Evolutionary conservation across 164 flowering plant species (phyloP).

Genomic region (Umbellularia californica): DNA sequence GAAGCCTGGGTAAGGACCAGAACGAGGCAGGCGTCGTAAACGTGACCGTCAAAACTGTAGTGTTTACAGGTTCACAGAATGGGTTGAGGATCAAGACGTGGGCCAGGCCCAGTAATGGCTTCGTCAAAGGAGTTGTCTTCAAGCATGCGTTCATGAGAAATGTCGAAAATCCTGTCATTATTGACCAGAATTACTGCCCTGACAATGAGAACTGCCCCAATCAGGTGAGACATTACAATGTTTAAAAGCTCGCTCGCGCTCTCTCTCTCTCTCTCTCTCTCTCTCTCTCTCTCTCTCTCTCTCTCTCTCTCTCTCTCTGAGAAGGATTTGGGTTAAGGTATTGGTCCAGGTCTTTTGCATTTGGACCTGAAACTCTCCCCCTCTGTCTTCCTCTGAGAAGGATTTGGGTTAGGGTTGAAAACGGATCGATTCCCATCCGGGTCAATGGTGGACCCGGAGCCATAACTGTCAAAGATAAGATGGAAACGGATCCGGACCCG

Average conservation of each 20-base stretch:
- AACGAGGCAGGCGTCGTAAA: conserved; percentile 24
- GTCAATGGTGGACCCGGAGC: too few relatives aligned
- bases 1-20: conserved; percentile 17
- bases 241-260: background rate
- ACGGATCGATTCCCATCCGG: rapidly evolving
- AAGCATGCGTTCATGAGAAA: conserved; percentile 18
- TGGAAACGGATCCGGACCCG: too few relatives aligned
- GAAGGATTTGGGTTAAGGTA: too few relatives aligned
- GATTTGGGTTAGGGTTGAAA: too few relatives aligned
- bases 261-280: too few relatives aligned
- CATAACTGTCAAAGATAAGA: too few relatives aligned
- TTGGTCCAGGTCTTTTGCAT: too few relatives aligned
- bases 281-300: background rate
- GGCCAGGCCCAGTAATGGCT: conserved; percentile 30
- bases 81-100: conserved; percentile 32
- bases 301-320: background rate
- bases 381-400: too few relatives aligned
- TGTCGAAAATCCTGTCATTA: conserved; percentile 26
- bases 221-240: conserved; percentile 16
- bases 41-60: conserved; percentile 16
- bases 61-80: conserved; percentile 23
- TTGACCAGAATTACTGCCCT: conserved; percentile 30
- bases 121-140: conserved; percentile 20
- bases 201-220: conserved; percentile 17
- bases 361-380: too few relatives aligned